phyloP scores from a whole-genome alignment of 805 yeast species.

The Lipomyces lipofer region DNA sequence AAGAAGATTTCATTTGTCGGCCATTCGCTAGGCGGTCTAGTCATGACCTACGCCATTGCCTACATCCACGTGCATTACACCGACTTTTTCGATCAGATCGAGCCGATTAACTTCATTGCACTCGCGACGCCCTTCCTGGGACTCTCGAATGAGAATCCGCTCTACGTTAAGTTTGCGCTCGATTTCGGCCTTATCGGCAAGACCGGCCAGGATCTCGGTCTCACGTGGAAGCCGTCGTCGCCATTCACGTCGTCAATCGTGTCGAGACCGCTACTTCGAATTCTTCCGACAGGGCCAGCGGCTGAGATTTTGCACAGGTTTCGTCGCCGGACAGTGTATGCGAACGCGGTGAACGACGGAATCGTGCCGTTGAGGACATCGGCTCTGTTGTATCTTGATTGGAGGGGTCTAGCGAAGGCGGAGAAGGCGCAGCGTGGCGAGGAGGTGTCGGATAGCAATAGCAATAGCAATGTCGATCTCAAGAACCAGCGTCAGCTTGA shows the following conservation, averaged over 20 bases:
- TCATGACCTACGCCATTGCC: conserved; percentile 87
- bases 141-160: conserved; percentile 82
- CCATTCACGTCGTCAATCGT: conserved; percentile 21
- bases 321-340: conserved; percentile 74
- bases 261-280: conserved; percentile 64
- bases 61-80: conserved; percentile 66
- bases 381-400: conserved; percentile 76
- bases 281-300: conserved; percentile 76
- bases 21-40: conserved; percentile 91
- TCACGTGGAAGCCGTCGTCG: conserved; percentile 46
- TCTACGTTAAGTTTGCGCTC: conserved; percentile 77
- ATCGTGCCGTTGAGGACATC: conserved; percentile 93
- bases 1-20: conserved; percentile 73
- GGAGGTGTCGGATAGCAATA: conserved; percentile 5
- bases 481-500: conserved; percentile 4
- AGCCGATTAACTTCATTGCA: conserved; percentile 77
- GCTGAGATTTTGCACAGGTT: conserved; percentile 63
- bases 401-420: conserved; percentile 67
- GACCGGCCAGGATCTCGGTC: conserved; percentile 87
- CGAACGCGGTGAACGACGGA: conserved; percentile 90
- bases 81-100: conserved; percentile 60
- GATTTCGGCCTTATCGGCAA: conserved; percentile 88
- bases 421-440: conserved; percentile 39
- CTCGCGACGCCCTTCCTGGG: conserved; percentile 90
- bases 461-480: conserved; percentile 40